Evolutionary conservation across 192 early-diverging fungal species (phyloP).

Genomic region (Coemansia javaensis): DNA sequence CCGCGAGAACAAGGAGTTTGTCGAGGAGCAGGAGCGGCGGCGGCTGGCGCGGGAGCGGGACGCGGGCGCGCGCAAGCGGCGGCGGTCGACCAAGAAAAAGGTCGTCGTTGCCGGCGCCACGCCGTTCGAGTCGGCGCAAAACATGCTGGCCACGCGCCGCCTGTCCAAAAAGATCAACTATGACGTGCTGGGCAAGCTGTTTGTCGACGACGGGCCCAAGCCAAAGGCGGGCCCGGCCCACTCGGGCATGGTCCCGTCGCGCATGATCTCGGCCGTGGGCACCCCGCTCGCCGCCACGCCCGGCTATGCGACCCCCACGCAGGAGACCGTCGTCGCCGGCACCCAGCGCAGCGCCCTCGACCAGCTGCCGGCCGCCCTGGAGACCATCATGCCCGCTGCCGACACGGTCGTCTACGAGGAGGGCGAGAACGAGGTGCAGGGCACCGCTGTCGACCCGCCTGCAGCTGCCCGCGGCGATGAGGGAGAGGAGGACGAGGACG

Average conservation of each 20-base stretch:
- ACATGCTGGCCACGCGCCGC: conserved; percentile 63
- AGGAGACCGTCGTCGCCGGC: conserved; percentile 15
- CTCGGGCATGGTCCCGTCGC: conserved; percentile 47
- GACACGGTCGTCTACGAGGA: conserved; percentile 34
- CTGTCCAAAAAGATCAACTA: conserved; percentile 93
- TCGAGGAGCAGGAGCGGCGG: conserved; percentile 57
- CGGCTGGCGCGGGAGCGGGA: conserved; percentile 29
- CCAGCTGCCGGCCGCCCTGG: conserved; percentile 34
- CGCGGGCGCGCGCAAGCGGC: conserved; percentile 18
- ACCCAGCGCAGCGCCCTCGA: conserved; percentile 23
- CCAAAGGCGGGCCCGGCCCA: conserved; percentile 20
- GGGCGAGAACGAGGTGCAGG: conserved; percentile 49
- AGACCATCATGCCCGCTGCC: conserved; percentile 7
- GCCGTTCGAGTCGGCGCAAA: conserved; percentile 73
- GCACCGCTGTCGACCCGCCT: conserved; percentile 28
- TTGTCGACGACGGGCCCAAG: conserved; percentile 48
- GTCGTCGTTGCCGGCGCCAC: conserved; percentile 46
- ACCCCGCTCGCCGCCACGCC: conserved; percentile 21
- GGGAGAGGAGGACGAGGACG: conserved; percentile 22
- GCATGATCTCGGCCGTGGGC: conserved; percentile 30
- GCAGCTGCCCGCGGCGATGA: conserved; percentile 48
- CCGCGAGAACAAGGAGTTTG: conserved; percentile 79
- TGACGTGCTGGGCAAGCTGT: conserved; percentile 65
- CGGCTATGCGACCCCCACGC: conserved; percentile 30
- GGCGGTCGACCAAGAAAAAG: conserved; percentile 28